Evolutionary conservation across 75 land plant genomes (phyloP).

Genomic region (Selaginella moellendorffii): DNA sequence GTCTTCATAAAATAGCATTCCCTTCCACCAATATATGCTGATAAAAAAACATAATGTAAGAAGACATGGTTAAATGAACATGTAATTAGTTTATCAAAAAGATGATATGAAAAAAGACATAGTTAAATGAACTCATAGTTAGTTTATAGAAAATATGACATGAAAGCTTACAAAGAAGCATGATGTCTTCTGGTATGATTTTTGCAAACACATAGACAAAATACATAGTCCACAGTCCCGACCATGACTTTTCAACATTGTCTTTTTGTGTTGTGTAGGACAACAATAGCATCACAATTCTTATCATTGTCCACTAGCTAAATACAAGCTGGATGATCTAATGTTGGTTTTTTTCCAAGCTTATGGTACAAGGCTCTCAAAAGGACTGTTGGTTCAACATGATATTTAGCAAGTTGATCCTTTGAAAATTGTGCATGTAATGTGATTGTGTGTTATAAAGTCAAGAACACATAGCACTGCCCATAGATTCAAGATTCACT

Average conservation of each 20-base stretch:
- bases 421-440: too few relatives aligned
- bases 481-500: too few relatives aligned
- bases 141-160: not conserved
- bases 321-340: too few relatives aligned
- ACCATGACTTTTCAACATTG: not conserved
- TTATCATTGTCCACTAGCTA: too few relatives aligned
- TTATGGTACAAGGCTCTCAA: too few relatives aligned
- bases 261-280: too few relatives aligned
- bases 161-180: not conserved
- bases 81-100: not conserved
- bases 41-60: not conserved
- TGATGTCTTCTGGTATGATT: not conserved
- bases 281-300: too few relatives aligned
- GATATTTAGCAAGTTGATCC: too few relatives aligned
- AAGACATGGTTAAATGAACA: not conserved
- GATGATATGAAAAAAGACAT: not conserved
- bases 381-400: too few relatives aligned
- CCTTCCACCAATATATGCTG: not conserved
- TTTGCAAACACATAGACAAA: not conserved
- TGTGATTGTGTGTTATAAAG: too few relatives aligned
- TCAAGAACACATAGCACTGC: too few relatives aligned
- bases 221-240: not conserved
- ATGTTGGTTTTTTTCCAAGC: too few relatives aligned
- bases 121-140: not conserved
- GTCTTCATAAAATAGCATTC: not conserved